These are phyloP conservation scores for Discostella pseudostelligera DNA, from an alignment of 108 stramenopile genomes.

Conservation along the genomic window DNA sequence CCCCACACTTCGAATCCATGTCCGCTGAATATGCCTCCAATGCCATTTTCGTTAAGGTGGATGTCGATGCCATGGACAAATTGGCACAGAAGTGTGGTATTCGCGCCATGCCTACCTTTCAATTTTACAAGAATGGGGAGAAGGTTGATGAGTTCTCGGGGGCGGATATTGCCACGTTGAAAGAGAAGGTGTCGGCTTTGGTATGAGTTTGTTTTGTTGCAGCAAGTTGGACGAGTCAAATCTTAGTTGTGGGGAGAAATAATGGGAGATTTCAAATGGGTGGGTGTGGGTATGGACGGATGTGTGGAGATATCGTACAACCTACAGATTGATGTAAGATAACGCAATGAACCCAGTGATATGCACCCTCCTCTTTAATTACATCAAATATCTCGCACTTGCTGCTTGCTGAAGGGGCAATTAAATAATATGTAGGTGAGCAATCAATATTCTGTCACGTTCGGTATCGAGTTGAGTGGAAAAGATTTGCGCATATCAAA, in stretches of 20 bases:
- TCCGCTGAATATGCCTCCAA: conserved; percentile 54
- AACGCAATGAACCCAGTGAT: too few relatives aligned
- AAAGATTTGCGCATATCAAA: too few relatives aligned
- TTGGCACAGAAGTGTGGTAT: conserved; percentile 68
- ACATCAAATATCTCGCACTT: too few relatives aligned
- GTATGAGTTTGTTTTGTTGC: conserved; percentile 12
- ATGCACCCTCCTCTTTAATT: too few relatives aligned
- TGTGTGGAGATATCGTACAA: too few relatives aligned
- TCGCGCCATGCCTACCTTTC: conserved; percentile 91
- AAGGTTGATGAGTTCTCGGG: conserved; percentile 79
- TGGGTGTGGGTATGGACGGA: too few relatives aligned
- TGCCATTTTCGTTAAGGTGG: conserved; percentile 83
- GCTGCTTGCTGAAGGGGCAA: too few relatives aligned
- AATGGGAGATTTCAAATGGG: neutral
- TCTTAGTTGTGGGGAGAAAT: neutral
- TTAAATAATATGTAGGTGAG: too few relatives aligned
- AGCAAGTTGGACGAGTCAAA: neutral
- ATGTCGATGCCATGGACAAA: conserved; percentile 80
- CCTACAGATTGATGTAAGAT: too few relatives aligned
- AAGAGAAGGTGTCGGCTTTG: conserved; percentile 22
- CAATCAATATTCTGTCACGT: too few relatives aligned
- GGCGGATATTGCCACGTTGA: conserved; percentile 54
- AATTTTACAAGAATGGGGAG: conserved; percentile 75
- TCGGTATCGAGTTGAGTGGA: too few relatives aligned
- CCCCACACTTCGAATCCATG: conserved; percentile 77